Evolutionary conservation across 2,329 filamentous ascomycete genomes (phyloP).

Genomic region (Trichophyton mentagrophytes): DNA sequence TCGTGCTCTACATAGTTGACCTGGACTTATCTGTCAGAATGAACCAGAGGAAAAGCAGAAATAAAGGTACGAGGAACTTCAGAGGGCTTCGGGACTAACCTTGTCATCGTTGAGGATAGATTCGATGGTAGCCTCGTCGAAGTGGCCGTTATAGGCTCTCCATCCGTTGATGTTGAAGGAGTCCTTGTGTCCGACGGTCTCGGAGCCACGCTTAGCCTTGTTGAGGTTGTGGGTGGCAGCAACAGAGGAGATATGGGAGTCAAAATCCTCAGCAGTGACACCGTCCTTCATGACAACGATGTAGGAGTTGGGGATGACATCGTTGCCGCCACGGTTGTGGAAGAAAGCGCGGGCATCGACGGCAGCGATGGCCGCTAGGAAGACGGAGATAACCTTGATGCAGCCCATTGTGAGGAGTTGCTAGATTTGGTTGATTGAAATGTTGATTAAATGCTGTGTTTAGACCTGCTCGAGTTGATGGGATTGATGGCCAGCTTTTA

Average conservation of each 20-base stretch:
- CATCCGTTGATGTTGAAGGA: constrained; percentile 9
- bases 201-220: background rate
- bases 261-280: constrained; percentile 8
- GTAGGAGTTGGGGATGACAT: constrained; percentile 12
- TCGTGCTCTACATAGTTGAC: constrained; percentile 14
- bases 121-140: constrained; percentile 10
- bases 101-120: constrained; percentile 9
- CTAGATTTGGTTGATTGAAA: background rate
- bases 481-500: background rate
- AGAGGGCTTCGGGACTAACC: background rate
- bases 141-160: constrained; percentile 10
- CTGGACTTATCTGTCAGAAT: constrained; percentile 5
- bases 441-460: background rate
- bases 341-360: constrained; percentile 10
- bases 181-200: constrained; percentile 6
- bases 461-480: background rate
- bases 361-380: constrained; percentile 8
- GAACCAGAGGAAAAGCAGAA: background rate
- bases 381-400: constrained; percentile 11
- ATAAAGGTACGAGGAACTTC: background rate
- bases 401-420: constrained; percentile 9
- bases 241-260: constrained; percentile 10
- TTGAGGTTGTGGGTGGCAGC: constrained; percentile 5
- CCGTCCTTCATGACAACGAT: constrained; percentile 14
- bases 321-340: constrained; percentile 4